A percentile compares a stretch with the other conserved stretches of the same genome.
These are phyloP conservation scores for Capsella rubella DNA, from an alignment of 441 rosid genomes.

Conservation along the genomic window DNA sequence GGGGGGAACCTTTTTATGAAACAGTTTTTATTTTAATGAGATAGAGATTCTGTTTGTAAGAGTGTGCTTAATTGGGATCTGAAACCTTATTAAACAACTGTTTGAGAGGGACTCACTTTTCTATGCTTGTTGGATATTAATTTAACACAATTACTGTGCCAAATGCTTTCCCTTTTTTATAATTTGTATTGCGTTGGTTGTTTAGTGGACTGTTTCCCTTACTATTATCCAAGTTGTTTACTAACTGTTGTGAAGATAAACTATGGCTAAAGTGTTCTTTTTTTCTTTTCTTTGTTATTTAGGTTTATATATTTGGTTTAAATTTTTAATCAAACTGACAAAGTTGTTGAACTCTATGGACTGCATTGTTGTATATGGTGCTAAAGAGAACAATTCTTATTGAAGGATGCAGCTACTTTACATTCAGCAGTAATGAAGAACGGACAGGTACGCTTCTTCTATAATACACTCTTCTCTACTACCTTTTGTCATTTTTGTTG, in stretches of 20 bases:
- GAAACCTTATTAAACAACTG: constrained; percentile 37
- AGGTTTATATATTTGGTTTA: constrained; percentile 32
- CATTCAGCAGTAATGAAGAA: constrained; percentile 42
- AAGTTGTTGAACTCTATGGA: constrained; percentile 21
- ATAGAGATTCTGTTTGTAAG: constrained; percentile 32
- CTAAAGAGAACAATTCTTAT: constrained; percentile 12
- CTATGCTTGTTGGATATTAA: constrained; percentile 24
- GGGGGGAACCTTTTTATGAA: constrained; percentile 13
- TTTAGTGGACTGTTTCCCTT: constrained; percentile 4
- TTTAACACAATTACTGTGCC: constrained; percentile 27
- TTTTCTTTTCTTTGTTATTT: background rate
- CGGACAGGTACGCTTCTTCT: constrained; percentile 39
- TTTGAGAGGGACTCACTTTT: constrained; percentile 23
- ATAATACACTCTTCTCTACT: constrained; percentile 13
- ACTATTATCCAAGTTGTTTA: background rate
- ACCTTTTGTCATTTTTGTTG: constrained; percentile 5
- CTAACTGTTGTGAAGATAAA: background rate
- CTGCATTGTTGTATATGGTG: constrained; percentile 30
- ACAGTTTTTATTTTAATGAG: constrained; percentile 6
- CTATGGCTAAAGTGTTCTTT: constrained; percentile 10
- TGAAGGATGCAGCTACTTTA: constrained; percentile 31
- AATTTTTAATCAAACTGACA: constrained; percentile 1
- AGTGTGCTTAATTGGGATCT: constrained; percentile 42
- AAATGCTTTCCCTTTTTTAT: constrained; percentile 26
- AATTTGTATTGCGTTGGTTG: constrained; percentile 24